Percentiles rank a stretch among this genome's conserved stretches.
phyloP scores from a whole-genome alignment of 495 filamentous ascomycete species.

The Penicillium samsonianum region DNA sequence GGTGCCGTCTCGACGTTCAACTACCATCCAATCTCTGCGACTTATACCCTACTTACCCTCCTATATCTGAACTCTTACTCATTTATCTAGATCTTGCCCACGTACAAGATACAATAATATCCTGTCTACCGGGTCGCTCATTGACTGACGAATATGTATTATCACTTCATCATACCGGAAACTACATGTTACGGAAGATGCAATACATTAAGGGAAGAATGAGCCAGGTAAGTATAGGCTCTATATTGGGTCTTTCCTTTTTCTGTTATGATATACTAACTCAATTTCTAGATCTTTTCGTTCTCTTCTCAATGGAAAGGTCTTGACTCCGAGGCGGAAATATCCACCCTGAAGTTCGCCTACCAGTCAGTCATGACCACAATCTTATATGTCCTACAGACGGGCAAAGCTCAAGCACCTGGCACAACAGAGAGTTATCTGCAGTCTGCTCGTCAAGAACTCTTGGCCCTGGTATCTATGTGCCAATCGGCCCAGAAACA shows the following conservation, averaged over 20 bases:
- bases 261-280: not conserved
- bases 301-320: conserved; percentile 22
- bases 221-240: conserved; percentile 15
- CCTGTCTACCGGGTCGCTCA: conserved; percentile 6
- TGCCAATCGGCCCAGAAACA: conserved; percentile 21
- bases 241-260: too few relatives aligned
- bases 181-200: conserved; percentile 18
- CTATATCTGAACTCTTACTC: conserved; percentile 12
- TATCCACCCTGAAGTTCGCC: conserved; percentile 25
- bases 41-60: not conserved
- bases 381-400: conserved; percentile 19
- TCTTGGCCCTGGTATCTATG: conserved; percentile 23
- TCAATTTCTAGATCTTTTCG: conserved; percentile 11
- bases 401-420: not conserved
- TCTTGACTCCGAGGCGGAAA: conserved; percentile 19
- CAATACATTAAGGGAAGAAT: conserved; percentile 17
- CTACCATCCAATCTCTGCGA: not conserved
- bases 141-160: not conserved
- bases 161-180: not conserved
- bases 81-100: conserved; percentile 25
- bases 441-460: conserved; percentile 25
- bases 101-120: conserved; percentile 20
- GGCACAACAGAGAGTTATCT: conserved; percentile 14
- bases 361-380: conserved; percentile 25
- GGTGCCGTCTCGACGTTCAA: conserved; percentile 10